Conservation (phyloP, 192 early-diverging fungal genomes). For the Backusella parvicylindrica region DNA sequence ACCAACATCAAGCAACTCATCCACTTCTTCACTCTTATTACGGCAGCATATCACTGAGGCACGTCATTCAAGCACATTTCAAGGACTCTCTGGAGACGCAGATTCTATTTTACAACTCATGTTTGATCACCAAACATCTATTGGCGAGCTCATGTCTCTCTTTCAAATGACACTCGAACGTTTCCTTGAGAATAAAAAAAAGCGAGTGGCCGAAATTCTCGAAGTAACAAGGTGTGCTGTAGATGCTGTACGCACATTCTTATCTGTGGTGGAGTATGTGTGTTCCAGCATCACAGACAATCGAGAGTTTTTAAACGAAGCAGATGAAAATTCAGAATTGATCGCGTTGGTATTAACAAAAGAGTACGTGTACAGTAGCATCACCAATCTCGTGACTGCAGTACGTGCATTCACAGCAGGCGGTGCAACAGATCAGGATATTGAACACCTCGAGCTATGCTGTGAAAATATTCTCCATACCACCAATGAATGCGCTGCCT, state of each 20-base stretch:
- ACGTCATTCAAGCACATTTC: conserved; percentile 12
- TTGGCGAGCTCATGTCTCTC: conserved; percentile 2
- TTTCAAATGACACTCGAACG: conserved; percentile 12
- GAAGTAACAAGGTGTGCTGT: conserved; percentile 35
- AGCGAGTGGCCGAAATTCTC: conserved; percentile 18
- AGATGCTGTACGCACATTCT: conserved; percentile 28
- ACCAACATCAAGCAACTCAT: background rate
- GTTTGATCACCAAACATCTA: conserved; percentile 8
- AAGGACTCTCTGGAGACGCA: conserved; percentile 6
- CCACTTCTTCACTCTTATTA: background rate
- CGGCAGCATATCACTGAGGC: conserved; percentile 12
- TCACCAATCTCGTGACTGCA: conserved; percentile 34
- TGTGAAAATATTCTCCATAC: conserved; percentile 16
- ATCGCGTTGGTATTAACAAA: conserved; percentile 31
- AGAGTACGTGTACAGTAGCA: conserved; percentile 35
- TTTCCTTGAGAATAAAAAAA: background rate
- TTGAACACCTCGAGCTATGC: conserved; percentile 12
- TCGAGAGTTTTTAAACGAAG: background rate
- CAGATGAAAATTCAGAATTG: conserved; percentile 26
- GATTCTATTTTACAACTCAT: conserved; percentile 16
- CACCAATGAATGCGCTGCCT: conserved; percentile 18
- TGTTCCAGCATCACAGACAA: conserved; percentile 28
- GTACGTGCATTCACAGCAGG: conserved; percentile 19
- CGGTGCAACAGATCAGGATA: background rate
- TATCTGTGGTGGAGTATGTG: conserved; percentile 33